Conservation (phyloP, 116 monocot genomes). For the Zostera marina region DNA sequence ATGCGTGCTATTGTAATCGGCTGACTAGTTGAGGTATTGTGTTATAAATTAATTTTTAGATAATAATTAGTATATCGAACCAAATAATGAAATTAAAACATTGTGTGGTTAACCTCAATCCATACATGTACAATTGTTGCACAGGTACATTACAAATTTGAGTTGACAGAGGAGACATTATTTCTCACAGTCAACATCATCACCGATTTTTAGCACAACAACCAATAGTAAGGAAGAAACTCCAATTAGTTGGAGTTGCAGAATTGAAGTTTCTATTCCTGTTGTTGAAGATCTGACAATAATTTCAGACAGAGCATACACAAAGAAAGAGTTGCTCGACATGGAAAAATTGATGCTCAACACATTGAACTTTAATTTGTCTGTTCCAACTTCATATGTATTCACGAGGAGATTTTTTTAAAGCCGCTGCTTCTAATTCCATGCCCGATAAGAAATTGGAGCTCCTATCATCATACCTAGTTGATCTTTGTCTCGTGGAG, state of each 20-base stretch:
- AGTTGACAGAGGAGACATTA: constrained; percentile 79
- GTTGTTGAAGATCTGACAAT: constrained; percentile 70
- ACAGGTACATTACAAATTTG: constrained; percentile 88
- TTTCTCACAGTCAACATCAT: constrained; percentile 90
- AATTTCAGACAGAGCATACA: constrained; percentile 74
- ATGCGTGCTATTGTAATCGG: constrained; percentile 80
- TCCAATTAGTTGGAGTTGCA: constrained; percentile 90
- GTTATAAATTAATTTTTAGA: too few relatives aligned
- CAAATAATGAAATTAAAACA: too few relatives aligned
- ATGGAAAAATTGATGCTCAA: constrained; percentile 82
- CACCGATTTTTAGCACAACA: constrained; percentile 61
- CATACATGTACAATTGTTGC: too few relatives aligned
- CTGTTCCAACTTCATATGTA: constrained; percentile 79
- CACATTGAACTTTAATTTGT: constrained; percentile 80
- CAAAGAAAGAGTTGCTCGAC: constrained; percentile 56
- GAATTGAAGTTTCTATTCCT: constrained; percentile 76
- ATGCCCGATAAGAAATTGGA: constrained; percentile 26
- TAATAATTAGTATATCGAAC: too few relatives aligned
- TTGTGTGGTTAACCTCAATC: too few relatives aligned
- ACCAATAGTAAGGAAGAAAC: constrained; percentile 71
- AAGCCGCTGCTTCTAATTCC: constrained; percentile 15
- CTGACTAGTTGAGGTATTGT: constrained; percentile 67
- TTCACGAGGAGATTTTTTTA: constrained; percentile 90
- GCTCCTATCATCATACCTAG: constrained; percentile 63
- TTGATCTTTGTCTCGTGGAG: constrained; percentile 76